Conservation (phyloP, 805 yeast species). For the Candida verbasci region DNA sequence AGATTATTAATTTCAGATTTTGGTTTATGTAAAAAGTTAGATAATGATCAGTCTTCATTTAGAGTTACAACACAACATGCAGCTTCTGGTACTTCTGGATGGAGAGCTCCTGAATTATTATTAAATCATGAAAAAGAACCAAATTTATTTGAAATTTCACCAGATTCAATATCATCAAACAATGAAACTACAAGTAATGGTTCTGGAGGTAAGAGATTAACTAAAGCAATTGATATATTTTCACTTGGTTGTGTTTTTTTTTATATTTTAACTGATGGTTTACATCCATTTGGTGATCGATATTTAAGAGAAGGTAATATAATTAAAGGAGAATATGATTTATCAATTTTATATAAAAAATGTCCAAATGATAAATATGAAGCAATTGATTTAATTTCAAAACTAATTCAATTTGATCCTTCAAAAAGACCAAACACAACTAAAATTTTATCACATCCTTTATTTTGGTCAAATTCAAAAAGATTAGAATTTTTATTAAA, state of each 20-base stretch:
- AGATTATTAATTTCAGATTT: slow-evolving; percentile 88
- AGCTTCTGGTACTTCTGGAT: slow-evolving; percentile 91
- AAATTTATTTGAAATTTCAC: slow-evolving; percentile 35
- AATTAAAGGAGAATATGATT: slow-evolving; percentile 56
- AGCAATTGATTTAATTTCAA: slow-evolving; percentile 64
- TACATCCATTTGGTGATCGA: slow-evolving; percentile 94
- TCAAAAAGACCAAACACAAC: slow-evolving; percentile 64
- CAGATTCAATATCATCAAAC: slow-evolving; percentile 30
- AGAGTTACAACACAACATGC: slow-evolving; percentile 89
- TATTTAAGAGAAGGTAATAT: slow-evolving; percentile 87
- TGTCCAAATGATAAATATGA: slow-evolving; percentile 49
- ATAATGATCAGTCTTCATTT: slow-evolving; percentile 88
- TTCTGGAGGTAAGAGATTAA: slow-evolving; percentile 49
- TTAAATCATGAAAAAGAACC: slow-evolving; percentile 31
- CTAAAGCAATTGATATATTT: slow-evolving; percentile 89
- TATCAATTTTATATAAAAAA: slow-evolving; percentile 42
- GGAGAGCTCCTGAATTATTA: slow-evolving; percentile 94
- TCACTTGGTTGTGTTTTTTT: slow-evolving; percentile 93
- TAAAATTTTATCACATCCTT: slow-evolving; percentile 74
- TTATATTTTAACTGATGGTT: slow-evolving; percentile 76
- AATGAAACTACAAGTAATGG: slow-evolving; percentile 4
- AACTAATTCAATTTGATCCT: slow-evolving; percentile 73
- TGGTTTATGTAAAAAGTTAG: slow-evolving; percentile 90
- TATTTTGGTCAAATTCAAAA: slow-evolving; percentile 73
- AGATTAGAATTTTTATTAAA: slow-evolving; percentile 80